These are phyloP conservation scores for Candida sphagnicola DNA, from an alignment of 805 yeast species.

Conservation along the genomic window DNA sequence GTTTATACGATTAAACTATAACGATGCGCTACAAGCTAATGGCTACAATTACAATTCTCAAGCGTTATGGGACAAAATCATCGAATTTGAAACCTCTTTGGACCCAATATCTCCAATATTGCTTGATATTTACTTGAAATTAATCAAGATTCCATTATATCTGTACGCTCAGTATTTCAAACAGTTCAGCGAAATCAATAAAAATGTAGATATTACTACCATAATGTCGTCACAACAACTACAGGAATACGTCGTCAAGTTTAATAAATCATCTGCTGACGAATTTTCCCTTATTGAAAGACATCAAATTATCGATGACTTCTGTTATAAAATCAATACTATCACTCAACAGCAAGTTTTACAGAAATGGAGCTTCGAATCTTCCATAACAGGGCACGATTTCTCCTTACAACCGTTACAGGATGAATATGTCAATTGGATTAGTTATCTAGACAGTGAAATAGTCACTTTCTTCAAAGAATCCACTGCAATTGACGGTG, in stretches of 20 bases:
- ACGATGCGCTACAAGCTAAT: conserved; percentile 44
- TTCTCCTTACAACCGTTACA: conserved; percentile 42
- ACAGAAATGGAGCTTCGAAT: conserved; percentile 70
- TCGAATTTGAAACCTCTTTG: conserved; percentile 53
- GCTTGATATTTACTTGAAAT: conserved; percentile 38
- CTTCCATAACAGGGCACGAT: conserved; percentile 51
- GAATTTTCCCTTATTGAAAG: conserved; percentile 35
- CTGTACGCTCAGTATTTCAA: conserved; percentile 79
- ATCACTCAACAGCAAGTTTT: conserved; percentile 51
- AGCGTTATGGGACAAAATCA: conserved; percentile 74
- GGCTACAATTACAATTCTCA: conserved; percentile 79
- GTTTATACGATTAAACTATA: conserved; percentile 41
- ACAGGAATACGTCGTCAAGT: conserved; percentile 17
- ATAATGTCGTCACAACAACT: conserved; percentile 15
- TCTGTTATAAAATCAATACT: conserved; percentile 39
- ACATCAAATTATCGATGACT: conserved; percentile 39
- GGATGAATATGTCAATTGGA: conserved; percentile 55
- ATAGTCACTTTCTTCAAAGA: conserved; percentile 22
- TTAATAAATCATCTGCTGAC: conserved; percentile 16
- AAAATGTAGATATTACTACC: conserved; percentile 27
- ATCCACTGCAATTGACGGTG: conserved; percentile 16
- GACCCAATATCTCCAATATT: conserved; percentile 31
- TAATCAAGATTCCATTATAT: conserved; percentile 67
- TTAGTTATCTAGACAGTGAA: conserved; percentile 55
- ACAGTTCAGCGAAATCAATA: conserved; percentile 37